phyloP scores from a whole-genome alignment of 768 basidiomycete species.

The Mycena crocata region DNA sequence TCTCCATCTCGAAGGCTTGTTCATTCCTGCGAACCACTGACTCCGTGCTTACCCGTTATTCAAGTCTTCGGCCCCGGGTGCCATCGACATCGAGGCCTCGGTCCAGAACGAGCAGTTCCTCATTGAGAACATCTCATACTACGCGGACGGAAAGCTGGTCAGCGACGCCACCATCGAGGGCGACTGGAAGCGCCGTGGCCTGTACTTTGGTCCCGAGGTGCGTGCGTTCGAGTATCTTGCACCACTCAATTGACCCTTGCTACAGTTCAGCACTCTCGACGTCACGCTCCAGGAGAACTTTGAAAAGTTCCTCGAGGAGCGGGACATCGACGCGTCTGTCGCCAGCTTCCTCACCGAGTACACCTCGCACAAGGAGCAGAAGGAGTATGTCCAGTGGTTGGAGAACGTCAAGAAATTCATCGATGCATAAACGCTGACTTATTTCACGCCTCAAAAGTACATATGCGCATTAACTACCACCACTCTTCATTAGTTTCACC shows the following conservation, averaged over 20 bases:
- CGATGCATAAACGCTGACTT: constrained; percentile 52
- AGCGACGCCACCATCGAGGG: constrained; percentile 87
- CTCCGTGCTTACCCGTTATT: neutral
- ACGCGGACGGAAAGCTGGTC: constrained; percentile 76
- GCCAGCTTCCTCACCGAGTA: constrained; percentile 92
- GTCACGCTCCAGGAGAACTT: constrained; percentile 90
- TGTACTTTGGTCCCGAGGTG: constrained; percentile 93
- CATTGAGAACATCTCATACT: constrained; percentile 92
- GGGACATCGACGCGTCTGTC: constrained; percentile 85
- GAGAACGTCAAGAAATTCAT: constrained; percentile 85
- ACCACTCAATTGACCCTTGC: neutral
- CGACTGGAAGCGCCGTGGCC: constrained; percentile 92
- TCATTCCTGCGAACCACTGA: neutral
- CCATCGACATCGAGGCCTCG: constrained; percentile 82
- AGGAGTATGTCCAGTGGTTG: constrained; percentile 96
- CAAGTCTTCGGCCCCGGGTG: constrained; percentile 67
- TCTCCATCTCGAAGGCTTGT: constrained; percentile 86
- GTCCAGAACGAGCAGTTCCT: constrained; percentile 84
- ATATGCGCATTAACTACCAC: constrained; percentile 11
- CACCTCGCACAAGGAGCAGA: constrained; percentile 90
- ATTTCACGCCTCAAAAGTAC: constrained; percentile 15
- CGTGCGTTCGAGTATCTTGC: constrained; percentile 23
- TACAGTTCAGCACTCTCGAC: constrained; percentile 91
- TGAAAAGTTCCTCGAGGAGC: constrained; percentile 89
- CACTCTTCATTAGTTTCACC: constrained; percentile 26